A percentile compares a stretch with the other conserved stretches of the same genome.
Conservation (phyloP, 1,139 yeast genomes). For the Hyphopichia buzzinii region DNA sequence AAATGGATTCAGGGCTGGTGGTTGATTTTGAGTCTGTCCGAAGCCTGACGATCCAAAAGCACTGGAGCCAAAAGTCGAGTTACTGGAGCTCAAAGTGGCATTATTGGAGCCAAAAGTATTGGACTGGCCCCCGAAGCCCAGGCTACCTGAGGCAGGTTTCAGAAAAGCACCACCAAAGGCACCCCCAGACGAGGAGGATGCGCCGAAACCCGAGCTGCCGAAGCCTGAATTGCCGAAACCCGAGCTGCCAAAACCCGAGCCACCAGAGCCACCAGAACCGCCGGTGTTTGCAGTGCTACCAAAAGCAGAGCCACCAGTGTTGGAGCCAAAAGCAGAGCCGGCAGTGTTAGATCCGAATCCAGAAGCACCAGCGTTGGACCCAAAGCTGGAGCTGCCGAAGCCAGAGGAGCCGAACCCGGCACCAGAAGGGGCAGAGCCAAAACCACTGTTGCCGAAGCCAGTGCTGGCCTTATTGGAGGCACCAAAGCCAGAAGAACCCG, state of each 20-base stretch:
- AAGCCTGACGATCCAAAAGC: conserved; percentile 11
- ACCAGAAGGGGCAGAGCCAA: conserved; percentile 5
- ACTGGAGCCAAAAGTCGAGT: conserved; percentile 8
- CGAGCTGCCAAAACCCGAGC: conserved; percentile 9
- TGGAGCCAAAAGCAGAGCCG: conserved; percentile 11
- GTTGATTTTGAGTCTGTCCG: conserved; percentile 7
- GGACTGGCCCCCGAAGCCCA: conserved; percentile 12
- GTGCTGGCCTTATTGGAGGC: not conserved
- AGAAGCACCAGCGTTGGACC: too few species aligned
- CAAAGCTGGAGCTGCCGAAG: not conserved
- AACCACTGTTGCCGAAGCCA: conserved; percentile 6
- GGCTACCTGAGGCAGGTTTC: not conserved
- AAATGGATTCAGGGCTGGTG: too few species aligned
- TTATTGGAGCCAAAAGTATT: conserved; percentile 11
- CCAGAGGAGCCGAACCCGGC: conserved; percentile 8
- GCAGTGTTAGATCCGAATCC: conserved; percentile 9
- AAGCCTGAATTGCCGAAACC: conserved; percentile 19
- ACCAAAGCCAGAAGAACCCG: conserved; percentile 8
- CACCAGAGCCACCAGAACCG: too few species aligned
- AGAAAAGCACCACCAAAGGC: not conserved
- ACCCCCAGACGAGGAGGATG: conserved; percentile 8
- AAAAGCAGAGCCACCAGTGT: conserved; percentile 50
- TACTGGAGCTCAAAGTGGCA: conserved; percentile 10
- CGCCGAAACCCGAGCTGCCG: conserved; percentile 10
- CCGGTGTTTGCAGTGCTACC: too few species aligned